Conservation (phyloP, 805 yeast genomes). For the Yarrowia sp. region DNA sequence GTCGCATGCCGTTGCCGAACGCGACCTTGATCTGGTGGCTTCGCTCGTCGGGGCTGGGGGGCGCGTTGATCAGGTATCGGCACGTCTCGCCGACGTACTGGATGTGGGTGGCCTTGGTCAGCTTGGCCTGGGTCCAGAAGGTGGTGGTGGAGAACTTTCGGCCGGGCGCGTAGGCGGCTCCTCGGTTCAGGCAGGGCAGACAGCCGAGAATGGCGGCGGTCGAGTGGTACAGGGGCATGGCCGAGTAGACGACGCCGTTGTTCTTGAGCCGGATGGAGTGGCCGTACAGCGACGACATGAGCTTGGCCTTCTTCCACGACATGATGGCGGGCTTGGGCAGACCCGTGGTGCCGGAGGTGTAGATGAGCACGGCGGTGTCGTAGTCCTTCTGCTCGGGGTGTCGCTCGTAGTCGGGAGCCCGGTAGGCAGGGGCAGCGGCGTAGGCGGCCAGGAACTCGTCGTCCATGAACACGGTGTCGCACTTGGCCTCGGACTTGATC, state of each 20-base stretch:
- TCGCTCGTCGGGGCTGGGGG: slow-evolving; percentile 58
- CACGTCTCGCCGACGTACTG: slow-evolving; percentile 97
- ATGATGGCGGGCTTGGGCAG: slow-evolving; percentile 90
- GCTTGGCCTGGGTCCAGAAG: slow-evolving; percentile 84
- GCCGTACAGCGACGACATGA: slow-evolving; percentile 71
- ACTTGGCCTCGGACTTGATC: slow-evolving; percentile 36
- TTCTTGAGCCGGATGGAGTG: slow-evolving; percentile 59
- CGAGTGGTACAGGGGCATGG: slow-evolving; percentile 95
- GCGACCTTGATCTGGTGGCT: slow-evolving; percentile 65
- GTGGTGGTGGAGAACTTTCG: slow-evolving; percentile 78
- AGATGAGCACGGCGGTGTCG: slow-evolving; percentile 69
- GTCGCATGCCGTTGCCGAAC: slow-evolving; percentile 86
- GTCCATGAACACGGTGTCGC: slow-evolving; percentile 41
- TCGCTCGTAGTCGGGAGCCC: slow-evolving; percentile 54
- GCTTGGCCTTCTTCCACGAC: slow-evolving; percentile 81
- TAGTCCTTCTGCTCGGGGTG: slow-evolving; percentile 55
- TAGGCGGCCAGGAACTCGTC: slow-evolving; percentile 45
- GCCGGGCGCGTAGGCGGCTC: slow-evolving; percentile 75
- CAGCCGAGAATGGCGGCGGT: slow-evolving; percentile 87
- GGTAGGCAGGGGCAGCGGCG: slow-evolving; percentile 45
- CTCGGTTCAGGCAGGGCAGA: slow-evolving; percentile 52
- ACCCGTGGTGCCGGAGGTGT: slow-evolving; percentile 94
- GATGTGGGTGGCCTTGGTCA: slow-evolving; percentile 70
- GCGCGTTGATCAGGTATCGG: slow-evolving; percentile 71
- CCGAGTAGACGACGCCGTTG: slow-evolving; percentile 66